Conservation (phyloP, 1,139 yeast species). For the Sugiyamaella xylanicola region DNA sequence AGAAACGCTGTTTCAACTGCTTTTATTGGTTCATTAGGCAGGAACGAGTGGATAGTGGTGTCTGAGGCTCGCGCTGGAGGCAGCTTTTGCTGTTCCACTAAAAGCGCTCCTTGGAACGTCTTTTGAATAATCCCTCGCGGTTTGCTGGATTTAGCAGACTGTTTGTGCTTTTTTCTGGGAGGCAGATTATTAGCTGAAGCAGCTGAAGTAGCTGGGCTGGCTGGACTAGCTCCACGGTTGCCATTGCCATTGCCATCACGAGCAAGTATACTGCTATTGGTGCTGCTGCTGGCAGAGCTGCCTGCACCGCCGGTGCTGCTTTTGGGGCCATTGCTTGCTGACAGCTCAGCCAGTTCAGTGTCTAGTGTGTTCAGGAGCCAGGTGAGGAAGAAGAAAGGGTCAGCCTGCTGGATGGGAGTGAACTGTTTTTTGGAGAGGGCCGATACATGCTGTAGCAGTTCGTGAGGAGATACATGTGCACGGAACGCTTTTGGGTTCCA, state of each 20-base stretch:
- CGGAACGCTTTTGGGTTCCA: slow-evolving; percentile 66
- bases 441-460: slow-evolving; percentile 55
- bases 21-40: slow-evolving; percentile 12
- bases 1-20: slow-evolving; percentile 52
- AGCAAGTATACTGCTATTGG: neutral
- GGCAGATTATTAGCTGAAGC: no score
- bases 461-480: slow-evolving; percentile 68
- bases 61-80: neutral
- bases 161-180: slow-evolving; percentile 5
- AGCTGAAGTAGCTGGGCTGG: no score
- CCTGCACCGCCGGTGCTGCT: neutral
- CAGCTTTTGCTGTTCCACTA: slow-evolving; percentile 40
- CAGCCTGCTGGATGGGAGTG: slow-evolving; percentile 44
- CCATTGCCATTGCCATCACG: no score
- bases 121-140: slow-evolving; percentile 36
- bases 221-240: no score
- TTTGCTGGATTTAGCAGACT: slow-evolving; percentile 21
- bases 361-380: slow-evolving; percentile 62
- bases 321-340: neutral
- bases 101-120: slow-evolving; percentile 58
- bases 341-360: slow-evolving; percentile 44
- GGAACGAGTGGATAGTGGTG: neutral
- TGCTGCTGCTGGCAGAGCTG: neutral
- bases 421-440: slow-evolving; percentile 49
- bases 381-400: slow-evolving; percentile 59